These are phyloP conservation scores for Nitzschia sp. DNA, from an alignment of 108 stramenopile species.

Conservation along the genomic window DNA sequence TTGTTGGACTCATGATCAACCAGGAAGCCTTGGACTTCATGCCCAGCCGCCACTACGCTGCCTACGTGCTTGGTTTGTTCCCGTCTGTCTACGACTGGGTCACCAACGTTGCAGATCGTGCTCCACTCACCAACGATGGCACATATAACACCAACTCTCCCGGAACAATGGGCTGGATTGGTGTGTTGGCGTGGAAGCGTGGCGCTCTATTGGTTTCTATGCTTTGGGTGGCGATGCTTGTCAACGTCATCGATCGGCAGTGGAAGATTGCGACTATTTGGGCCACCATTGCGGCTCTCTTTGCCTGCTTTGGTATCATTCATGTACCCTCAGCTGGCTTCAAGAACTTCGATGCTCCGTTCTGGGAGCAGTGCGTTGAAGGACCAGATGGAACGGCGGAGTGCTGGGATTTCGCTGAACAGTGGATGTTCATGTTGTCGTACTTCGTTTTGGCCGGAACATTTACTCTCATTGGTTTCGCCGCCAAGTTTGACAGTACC, in stretches of 20 bases:
- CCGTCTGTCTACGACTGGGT: constrained; percentile 46
- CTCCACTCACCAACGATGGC: constrained; percentile 17
- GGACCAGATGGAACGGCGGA: neutral
- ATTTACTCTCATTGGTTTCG: constrained; percentile 14
- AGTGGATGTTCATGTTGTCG: constrained; percentile 40
- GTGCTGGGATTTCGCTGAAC: constrained; percentile 34
- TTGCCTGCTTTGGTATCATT: constrained; percentile 51
- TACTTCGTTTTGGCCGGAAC: constrained; percentile 36
- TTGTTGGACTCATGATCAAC: constrained; percentile 49
- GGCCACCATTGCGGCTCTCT: constrained; percentile 29
- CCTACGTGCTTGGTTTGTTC: constrained; percentile 27
- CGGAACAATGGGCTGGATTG: constrained; percentile 19
- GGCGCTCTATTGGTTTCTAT: constrained; percentile 38
- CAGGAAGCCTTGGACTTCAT: constrained; percentile 33
- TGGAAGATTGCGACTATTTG: constrained; percentile 38
- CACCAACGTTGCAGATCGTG: constrained; percentile 34
- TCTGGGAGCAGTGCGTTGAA: constrained; percentile 26
- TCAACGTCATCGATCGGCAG: constrained; percentile 44
- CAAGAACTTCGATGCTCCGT: constrained; percentile 7
- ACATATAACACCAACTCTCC: constrained; percentile 18
- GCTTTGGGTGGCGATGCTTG: constrained; percentile 48
- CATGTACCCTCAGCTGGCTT: constrained; percentile 39
- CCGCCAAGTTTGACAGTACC: constrained; percentile 4
- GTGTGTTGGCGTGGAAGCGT: constrained; percentile 42
- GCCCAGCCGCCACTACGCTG: constrained; percentile 30